A percentile compares a stretch with the other conserved stretches of the same genome.
phyloP scores from a whole-genome alignment of 2,329 filamentous ascomycete genomes.

The Esteya vermicola region DNA sequence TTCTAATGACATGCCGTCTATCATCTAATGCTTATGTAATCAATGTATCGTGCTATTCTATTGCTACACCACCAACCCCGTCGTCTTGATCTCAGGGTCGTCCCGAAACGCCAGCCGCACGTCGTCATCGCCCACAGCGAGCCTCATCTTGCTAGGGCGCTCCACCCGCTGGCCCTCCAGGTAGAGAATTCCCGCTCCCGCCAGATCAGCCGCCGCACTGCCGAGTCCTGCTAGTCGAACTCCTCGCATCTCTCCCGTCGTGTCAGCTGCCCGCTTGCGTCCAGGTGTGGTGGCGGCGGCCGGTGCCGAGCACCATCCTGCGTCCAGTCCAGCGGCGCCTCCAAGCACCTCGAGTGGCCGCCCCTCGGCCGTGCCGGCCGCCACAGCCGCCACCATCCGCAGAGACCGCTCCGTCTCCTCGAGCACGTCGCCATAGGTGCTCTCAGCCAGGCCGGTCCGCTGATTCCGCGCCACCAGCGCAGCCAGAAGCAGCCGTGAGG shows the following conservation, averaged over 20 bases:
- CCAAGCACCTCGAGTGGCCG: constrained; percentile 36
- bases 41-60: too few species aligned
- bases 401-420: constrained; percentile 69
- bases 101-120: constrained; percentile 77
- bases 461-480: constrained; percentile 67
- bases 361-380: constrained; percentile 17
- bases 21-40: not conserved
- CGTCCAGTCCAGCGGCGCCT: not conserved
- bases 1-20: not conserved
- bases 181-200: constrained; percentile 76
- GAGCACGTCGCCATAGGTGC: constrained; percentile 74
- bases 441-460: constrained; percentile 74
- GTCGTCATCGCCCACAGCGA: constrained; percentile 83
- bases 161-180: constrained; percentile 71
- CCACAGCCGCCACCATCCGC: constrained; percentile 37
- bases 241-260: constrained; percentile 10
- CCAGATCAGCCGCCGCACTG: constrained; percentile 64
- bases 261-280: constrained; percentile 5
- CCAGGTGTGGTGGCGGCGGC: constrained; percentile 6
- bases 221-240: constrained; percentile 18
- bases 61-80: constrained; percentile 50
- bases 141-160: constrained; percentile 70
- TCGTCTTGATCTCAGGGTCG: constrained; percentile 70
- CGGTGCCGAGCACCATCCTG: not conserved
- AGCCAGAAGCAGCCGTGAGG: constrained; percentile 72